These are phyloP conservation scores for Raffaelea arxii DNA, from an alignment of 2,329 filamentous ascomycete species.

Conservation along the genomic window DNA sequence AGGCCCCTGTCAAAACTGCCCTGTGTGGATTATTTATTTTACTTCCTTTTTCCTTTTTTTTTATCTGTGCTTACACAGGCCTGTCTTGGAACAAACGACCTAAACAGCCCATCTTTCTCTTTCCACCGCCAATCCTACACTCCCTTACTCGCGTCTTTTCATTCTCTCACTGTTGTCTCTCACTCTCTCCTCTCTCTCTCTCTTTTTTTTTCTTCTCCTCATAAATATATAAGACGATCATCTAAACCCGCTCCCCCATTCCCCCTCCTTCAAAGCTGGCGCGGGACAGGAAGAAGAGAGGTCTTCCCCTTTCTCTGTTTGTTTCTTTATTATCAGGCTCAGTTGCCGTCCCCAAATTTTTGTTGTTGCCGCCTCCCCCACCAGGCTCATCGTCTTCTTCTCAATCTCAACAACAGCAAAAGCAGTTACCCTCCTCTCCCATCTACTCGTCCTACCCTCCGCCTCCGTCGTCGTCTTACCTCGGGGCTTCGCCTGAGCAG, in stretches of 20 bases:
- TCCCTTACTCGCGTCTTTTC: neutral
- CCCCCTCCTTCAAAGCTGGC: constrained; percentile 1
- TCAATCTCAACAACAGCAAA: neutral
- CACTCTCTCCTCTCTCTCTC: neutral
- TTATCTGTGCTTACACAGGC: neutral
- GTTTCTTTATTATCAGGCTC: neutral
- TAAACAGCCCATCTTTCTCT: neutral
- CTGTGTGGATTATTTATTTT: neutral
- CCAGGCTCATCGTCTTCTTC: neutral
- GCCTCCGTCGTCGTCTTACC: neutral
- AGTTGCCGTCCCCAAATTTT: neutral
- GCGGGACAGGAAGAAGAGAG: constrained; percentile 3
- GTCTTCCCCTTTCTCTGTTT: constrained; percentile 4
- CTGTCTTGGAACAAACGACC: neutral
- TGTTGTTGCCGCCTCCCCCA: neutral
- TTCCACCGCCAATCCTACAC: neutral
- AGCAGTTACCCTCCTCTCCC: neutral
- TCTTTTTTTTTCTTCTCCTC: neutral
- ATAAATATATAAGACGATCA: neutral
- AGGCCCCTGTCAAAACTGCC: too few relatives aligned
- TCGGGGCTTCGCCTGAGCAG: neutral
- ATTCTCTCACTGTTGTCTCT: neutral
- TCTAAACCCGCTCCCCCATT: neutral
- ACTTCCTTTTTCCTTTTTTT: neutral
- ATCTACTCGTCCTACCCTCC: neutral